Base-by-base conservation (phyloP, 1,284 basidiomycete genomes). In the Fistulina hepatica region DNA sequence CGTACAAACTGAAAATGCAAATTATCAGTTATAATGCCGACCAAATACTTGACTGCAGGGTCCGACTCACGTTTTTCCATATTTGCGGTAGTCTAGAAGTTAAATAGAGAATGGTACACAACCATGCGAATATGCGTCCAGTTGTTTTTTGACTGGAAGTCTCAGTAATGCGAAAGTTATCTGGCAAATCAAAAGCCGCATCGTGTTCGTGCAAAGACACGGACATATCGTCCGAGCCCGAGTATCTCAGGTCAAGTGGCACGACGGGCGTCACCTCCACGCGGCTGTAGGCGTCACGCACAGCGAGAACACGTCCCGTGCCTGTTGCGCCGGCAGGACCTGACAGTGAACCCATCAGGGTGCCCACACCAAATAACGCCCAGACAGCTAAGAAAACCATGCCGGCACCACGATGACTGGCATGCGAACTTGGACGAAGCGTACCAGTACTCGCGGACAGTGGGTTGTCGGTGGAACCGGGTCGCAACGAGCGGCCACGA, bases 81-180 rank as follows among this genome's bases (percentile, higher is more conserved):
- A 97, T 94, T 58, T 95, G 92, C 20, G 92, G 92, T 50, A 95
- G 61, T 36, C 92, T 75, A 3, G 84, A 89, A 5, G 91, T 94
- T 19, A 97, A 63, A 58, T 97, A 97, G 15, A 94, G 63, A 1
- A 78, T 86, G 2, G 91, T 90, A 55, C 92, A 95, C 20, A 81
- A 55, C 92, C 92, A 97, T 6, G 93, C 90, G 39, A 83, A 90
- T 42, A 90, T 74, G 2, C 92, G 79, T 1, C 92, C 92, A 35
- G 95, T 63, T n/a, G n/a, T n/a, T n/a, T n/a, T n/a, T n/a, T n/a
- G 16, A 22, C 40, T 11, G 42, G 22, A 24, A 37, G n/a, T n/a
- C n/a, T n/a, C n/a, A n/a, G n/a, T n/a, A n/a, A n/a, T 32, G 19
- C 38, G 36, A 23, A 46, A 28, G 22, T 44, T 33, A 43, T 44